A percentile compares a stretch with the other conserved stretches of the same genome.
phyloP scores from a whole-genome alignment of 108 stramenopile species.

The Mayamaea pseudoterrestris region DNA sequence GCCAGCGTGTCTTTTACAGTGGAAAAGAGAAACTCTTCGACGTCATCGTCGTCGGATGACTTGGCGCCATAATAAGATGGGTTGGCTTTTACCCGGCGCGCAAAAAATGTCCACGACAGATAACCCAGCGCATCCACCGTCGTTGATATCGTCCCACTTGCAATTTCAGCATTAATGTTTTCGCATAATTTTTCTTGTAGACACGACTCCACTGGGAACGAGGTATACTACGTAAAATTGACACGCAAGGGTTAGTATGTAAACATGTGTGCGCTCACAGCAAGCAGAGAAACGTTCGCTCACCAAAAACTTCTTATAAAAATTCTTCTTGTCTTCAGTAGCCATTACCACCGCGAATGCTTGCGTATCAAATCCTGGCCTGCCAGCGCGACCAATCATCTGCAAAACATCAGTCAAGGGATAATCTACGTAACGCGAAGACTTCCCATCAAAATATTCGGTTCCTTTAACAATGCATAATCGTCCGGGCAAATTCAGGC shows the following conservation, averaged over 20 bases:
- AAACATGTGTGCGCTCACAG: background rate
- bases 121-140: conserved; percentile 81
- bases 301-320: conserved; percentile 47
- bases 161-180: conserved; percentile 94
- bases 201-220: conserved; percentile 98
- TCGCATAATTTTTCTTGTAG: conserved; percentile 77
- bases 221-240: too few relatives aligned
- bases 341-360: conserved; percentile 93
- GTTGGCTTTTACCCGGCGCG: conserved; percentile 81
- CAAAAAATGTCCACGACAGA: conserved; percentile 96
- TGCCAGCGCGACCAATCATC: conserved; percentile 91
- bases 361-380: conserved; percentile 92
- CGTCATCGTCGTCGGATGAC: conserved; percentile 37
- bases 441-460: conserved; percentile 96
- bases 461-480: conserved; percentile 84
- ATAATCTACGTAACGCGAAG: conserved; percentile 91
- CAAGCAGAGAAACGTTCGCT: background rate
- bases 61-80: conserved; percentile 91
- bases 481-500: conserved; percentile 91
- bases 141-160: conserved; percentile 69
- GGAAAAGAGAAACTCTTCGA: conserved; percentile 48
- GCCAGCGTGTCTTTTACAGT: conserved; percentile 47
- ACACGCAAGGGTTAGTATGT: background rate
- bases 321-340: conserved; percentile 91
- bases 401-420: conserved; percentile 98